These are phyloP conservation scores for Wickerhamomyces rabaulensis DNA, from an alignment of 805 yeast genomes.

Conservation along the genomic window DNA sequence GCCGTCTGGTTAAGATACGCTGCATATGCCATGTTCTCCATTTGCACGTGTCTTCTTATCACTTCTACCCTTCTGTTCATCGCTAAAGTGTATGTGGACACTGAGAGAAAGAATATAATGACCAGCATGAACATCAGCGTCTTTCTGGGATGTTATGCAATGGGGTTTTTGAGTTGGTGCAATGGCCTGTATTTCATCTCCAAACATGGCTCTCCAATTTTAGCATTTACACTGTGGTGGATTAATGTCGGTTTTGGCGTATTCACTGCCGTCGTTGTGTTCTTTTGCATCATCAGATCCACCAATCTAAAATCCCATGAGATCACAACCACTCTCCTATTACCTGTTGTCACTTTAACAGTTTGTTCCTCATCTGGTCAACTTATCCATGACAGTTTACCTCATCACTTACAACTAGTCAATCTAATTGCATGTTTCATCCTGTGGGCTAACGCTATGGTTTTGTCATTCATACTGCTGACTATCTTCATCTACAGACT, in stretches of 20 bases:
- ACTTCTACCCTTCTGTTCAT: conserved; percentile 37
- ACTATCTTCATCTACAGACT: conserved; percentile 58
- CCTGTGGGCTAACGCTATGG: conserved; percentile 66
- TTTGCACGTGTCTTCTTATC: conserved; percentile 46
- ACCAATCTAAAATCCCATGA: conserved; percentile 29
- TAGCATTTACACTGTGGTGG: conserved; percentile 71
- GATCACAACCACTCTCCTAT: conserved; percentile 52
- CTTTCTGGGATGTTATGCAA: conserved; percentile 73
- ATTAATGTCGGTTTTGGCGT: conserved; percentile 50
- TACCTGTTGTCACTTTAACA: conserved; percentile 77
- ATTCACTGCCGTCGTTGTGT: conserved; percentile 53
- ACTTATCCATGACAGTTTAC: conserved; percentile 40
- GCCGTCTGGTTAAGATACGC: conserved; percentile 52
- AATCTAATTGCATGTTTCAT: conserved; percentile 51
- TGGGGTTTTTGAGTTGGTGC: conserved; percentile 70
- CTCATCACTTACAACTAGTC: conserved; percentile 40
- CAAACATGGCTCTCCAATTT: conserved; percentile 30
- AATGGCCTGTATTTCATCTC: conserved; percentile 48
- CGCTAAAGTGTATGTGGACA: conserved; percentile 33
- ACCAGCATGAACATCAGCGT: conserved; percentile 44
- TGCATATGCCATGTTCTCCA: conserved; percentile 59
- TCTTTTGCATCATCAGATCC: conserved; percentile 37
- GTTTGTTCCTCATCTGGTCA: conserved; percentile 75
- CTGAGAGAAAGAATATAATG: conserved; percentile 25
- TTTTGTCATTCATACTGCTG: conserved; percentile 50